A percentile compares a stretch with the other conserved stretches of the same genome.
These are phyloP conservation scores for Scedosporium dehoogii DNA, from an alignment of 2,329 filamentous ascomycete genomes.

Conservation along the genomic window DNA sequence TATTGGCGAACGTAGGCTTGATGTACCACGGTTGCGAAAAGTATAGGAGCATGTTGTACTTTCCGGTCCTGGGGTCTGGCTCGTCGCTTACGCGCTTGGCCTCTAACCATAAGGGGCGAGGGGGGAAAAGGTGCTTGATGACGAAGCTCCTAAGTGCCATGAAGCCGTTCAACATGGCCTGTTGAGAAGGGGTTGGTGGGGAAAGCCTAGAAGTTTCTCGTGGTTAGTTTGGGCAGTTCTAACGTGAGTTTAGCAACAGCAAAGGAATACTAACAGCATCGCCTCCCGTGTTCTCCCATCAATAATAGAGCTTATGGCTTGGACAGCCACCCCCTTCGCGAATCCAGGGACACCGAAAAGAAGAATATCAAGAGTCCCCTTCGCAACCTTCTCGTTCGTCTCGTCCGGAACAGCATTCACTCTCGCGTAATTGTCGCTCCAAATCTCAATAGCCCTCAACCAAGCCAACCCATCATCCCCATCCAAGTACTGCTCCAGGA, in stretches of 20 bases:
- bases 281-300: not conserved
- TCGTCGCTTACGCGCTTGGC: conserved; percentile 22
- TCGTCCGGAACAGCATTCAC: conserved; percentile 29
- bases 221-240: not conserved
- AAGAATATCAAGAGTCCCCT: conserved; percentile 4
- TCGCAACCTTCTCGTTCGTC: conserved; percentile 4
- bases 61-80: conserved; percentile 29
- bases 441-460: conserved; percentile 37
- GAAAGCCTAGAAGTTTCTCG: not conserved
- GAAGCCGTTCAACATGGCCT: conserved; percentile 28
- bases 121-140: conserved; percentile 38
- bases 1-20: conserved; percentile 34
- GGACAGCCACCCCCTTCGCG: not conserved
- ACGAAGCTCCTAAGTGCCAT: conserved; percentile 33
- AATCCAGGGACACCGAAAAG: not conserved
- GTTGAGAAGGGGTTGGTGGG: conserved; percentile 16
- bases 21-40: conserved; percentile 43
- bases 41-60: conserved; percentile 29
- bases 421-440: conserved; percentile 40
- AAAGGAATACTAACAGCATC: not conserved
- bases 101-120: conserved; percentile 31
- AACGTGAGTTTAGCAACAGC: not conserved
- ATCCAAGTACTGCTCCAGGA: conserved; percentile 26
- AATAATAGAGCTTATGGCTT: not conserved
- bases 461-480: conserved; percentile 40